Conservation (phyloP, 2,329 filamentous ascomycete species). For the Fusarium musae region DNA sequence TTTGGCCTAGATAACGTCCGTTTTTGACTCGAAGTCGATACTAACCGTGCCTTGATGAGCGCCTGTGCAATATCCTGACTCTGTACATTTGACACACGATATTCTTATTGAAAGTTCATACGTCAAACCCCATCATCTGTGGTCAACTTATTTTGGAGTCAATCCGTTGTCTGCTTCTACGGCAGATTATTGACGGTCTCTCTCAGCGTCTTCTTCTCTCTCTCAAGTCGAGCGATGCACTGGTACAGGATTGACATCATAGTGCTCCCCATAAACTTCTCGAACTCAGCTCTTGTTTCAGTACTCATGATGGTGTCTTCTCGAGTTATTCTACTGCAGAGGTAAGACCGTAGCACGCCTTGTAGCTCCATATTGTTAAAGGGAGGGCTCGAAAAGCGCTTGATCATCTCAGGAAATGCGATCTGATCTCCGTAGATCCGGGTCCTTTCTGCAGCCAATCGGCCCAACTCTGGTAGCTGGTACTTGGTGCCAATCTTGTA, state of each 20-base stretch:
- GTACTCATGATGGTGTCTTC: neutral
- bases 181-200: neutral
- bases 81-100: neutral
- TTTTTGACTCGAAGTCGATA: neutral
- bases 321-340: neutral
- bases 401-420: neutral
- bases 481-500: neutral
- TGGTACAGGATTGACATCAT: neutral
- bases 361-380: neutral
- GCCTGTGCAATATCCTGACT: neutral
- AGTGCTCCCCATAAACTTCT: neutral
- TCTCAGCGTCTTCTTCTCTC: neutral
- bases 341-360: neutral
- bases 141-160: neutral
- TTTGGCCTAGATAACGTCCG: neutral
- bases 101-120: neutral
- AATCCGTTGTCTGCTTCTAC: neutral
- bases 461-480: neutral
- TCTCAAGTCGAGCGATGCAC: neutral
- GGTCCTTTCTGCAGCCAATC: neutral
- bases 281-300: neutral
- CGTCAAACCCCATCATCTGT: neutral
- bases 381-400: neutral
- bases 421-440: neutral
- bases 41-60: fast-evolving